These are phyloP conservation scores for Dioscorea cayenensis DNA, from an alignment of 116 monocot genomes.

Conservation along the genomic window DNA sequence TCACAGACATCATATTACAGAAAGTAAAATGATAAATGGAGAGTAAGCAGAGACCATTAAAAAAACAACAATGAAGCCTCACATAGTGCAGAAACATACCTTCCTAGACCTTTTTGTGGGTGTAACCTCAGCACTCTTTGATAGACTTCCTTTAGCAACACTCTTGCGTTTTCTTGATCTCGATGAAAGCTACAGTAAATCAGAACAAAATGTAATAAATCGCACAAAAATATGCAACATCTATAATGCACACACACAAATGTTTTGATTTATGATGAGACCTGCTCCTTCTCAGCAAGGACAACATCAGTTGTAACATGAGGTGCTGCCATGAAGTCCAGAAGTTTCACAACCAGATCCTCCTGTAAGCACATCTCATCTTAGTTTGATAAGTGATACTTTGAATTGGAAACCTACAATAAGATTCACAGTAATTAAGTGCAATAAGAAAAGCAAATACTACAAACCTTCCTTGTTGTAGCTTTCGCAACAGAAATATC, in stretches of 20 bases:
- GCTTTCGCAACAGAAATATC: slow-evolving; percentile 47
- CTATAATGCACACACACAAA: neutral
- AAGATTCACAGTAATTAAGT: neutral
- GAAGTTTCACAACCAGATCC: slow-evolving; percentile 62
- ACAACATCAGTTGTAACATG: slow-evolving; percentile 40
- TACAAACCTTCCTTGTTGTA: slow-evolving; percentile 44
- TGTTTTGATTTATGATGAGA: slow-evolving; percentile 3
- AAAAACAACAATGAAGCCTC: neutral
- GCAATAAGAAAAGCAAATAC: neutral
- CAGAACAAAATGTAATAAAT: neutral
- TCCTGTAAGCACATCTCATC: slow-evolving; percentile 39
- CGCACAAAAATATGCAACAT: neutral
- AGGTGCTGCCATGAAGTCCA: slow-evolving; percentile 85
- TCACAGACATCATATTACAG: neutral
- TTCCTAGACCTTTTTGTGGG: slow-evolving; percentile 31
- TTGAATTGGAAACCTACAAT: neutral
- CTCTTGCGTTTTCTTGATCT: slow-evolving; percentile 58
- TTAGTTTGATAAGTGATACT: neutral
- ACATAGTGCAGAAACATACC: slow-evolving; percentile 19
- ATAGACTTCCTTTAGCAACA: slow-evolving; percentile 28
- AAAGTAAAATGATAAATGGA: neutral
- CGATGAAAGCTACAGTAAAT: slow-evolving; percentile 14
- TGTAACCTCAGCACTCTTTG: slow-evolving; percentile 20
- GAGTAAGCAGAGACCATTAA: neutral
- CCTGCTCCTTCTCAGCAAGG: slow-evolving; percentile 63